Evolutionary conservation across 768 basidiomycete species (phyloP).

Genomic region (Lactarius sanguifluus): DNA sequence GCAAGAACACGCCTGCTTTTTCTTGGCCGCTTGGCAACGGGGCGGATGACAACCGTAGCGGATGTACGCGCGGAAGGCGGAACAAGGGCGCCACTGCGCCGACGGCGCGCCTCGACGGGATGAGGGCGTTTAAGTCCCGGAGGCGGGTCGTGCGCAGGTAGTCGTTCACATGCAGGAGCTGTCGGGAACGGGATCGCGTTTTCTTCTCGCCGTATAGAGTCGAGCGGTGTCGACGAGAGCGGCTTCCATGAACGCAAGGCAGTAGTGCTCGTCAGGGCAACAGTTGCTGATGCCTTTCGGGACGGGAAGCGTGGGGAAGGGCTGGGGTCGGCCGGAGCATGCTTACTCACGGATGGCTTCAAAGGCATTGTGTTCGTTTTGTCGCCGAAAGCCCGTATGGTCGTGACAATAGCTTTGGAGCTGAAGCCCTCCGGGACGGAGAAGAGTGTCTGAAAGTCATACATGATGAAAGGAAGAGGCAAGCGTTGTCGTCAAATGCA

Average conservation of each 20-base stretch:
- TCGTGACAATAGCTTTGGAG: constrained; percentile 19
- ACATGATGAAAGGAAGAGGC: constrained; percentile 14
- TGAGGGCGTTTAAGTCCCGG: constrained; percentile 21
- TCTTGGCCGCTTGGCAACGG: constrained; percentile 26
- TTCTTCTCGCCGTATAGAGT: constrained; percentile 10
- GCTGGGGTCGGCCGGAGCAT: neutral
- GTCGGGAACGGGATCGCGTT: constrained; percentile 19
- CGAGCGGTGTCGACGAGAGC: neutral
- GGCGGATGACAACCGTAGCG: constrained; percentile 4
- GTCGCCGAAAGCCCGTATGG: constrained; percentile 23
- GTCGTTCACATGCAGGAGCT: constrained; percentile 3
- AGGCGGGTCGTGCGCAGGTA: constrained; percentile 6
- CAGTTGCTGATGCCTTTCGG: constrained; percentile 25
- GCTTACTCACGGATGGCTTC: constrained; percentile 11
- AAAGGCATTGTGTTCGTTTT: constrained; percentile 20
- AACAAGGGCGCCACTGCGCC: constrained; percentile 23
- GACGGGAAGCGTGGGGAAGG: constrained; percentile 23
- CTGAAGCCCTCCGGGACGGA: constrained; percentile 18
- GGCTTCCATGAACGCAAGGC: constrained; percentile 22
- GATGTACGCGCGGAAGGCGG: constrained; percentile 16
- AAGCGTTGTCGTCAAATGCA: constrained; percentile 13
- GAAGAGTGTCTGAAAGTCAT: constrained; percentile 22
- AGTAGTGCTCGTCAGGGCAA: constrained; percentile 26
- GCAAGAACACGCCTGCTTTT: constrained; percentile 29
- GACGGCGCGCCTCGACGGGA: constrained; percentile 19